These are phyloP conservation scores for Colletotrichum graminicola DNA, from an alignment of 2,329 filamentous ascomycete genomes.

Conservation along the genomic window DNA sequence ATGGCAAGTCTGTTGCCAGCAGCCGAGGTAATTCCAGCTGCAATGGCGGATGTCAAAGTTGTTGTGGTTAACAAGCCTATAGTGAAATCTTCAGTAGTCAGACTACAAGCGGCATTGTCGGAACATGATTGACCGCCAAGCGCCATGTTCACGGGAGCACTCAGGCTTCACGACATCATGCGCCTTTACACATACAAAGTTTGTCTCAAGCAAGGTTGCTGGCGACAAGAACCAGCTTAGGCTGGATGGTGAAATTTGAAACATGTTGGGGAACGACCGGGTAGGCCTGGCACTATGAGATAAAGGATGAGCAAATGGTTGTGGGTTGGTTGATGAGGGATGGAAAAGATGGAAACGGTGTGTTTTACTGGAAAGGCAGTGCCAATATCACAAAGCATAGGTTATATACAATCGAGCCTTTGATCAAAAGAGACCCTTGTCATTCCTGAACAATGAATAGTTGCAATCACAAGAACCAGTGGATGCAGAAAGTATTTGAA, in stretches of 20 bases:
- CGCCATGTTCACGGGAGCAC: neutral
- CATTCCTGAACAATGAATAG: neutral
- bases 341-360: too few species aligned
- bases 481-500: neutral
- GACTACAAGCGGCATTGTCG: neutral
- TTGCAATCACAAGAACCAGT: too few species aligned
- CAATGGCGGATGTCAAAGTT: neutral
- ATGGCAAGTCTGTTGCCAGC: neutral
- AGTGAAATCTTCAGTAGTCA: neutral
- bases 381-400: neutral
- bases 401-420: neutral
- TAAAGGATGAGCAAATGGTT: neutral
- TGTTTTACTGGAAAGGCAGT: neutral
- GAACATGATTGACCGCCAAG: neutral
- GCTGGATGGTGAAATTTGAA: too few species aligned
- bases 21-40: neutral
- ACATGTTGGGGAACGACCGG: too few species aligned
- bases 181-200: too few species aligned
- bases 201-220: too few species aligned
- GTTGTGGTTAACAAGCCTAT: neutral
- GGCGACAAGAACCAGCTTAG: too few species aligned
- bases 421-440: neutral
- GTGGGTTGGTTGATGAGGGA: neutral
- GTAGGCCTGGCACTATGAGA: neutral
- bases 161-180: neutral